Conservation (phyloP, 2,329 filamentous ascomycete genomes). For the Coniochaeta sp. region DNA sequence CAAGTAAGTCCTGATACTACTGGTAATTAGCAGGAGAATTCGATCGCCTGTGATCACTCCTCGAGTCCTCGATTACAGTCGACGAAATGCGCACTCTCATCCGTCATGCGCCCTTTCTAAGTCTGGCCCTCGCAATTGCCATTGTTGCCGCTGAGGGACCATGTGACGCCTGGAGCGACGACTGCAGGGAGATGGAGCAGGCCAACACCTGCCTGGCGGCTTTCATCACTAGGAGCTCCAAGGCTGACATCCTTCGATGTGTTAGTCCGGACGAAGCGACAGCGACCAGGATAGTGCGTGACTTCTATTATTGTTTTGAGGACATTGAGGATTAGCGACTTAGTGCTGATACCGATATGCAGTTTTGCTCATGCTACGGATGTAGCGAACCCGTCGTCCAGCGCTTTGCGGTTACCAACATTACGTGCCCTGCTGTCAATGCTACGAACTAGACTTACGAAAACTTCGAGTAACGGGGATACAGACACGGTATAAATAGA, state of each 20-base stretch:
- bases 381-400: slow-evolving; percentile 7
- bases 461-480: not conserved
- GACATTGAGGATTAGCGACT: not conserved
- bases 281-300: slow-evolving; percentile 4
- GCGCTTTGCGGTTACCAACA: not conserved
- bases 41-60: not conserved
- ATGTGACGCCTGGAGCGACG: slow-evolving; percentile 7
- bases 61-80: not conserved
- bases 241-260: slow-evolving; percentile 2
- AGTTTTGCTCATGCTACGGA: slow-evolving; percentile 7
- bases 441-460: not conserved
- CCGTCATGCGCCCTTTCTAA: not conserved
- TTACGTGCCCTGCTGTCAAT: not conserved
- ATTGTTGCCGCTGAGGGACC: slow-evolving; percentile 1
- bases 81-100: not conserved
- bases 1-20: not conserved
- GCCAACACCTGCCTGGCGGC: slow-evolving; percentile 8
- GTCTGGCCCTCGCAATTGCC: not conserved
- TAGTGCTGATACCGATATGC: not conserved
- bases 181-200: slow-evolving; percentile 4
- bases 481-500: not conserved
- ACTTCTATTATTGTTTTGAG: not conserved
- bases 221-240: not conserved
- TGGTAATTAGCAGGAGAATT: not conserved
- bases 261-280: slow-evolving; percentile 4